These are phyloP conservation scores for Pezicula rhizophila DNA, from an alignment of 2,329 filamentous ascomycete genomes.

Conservation along the genomic window DNA sequence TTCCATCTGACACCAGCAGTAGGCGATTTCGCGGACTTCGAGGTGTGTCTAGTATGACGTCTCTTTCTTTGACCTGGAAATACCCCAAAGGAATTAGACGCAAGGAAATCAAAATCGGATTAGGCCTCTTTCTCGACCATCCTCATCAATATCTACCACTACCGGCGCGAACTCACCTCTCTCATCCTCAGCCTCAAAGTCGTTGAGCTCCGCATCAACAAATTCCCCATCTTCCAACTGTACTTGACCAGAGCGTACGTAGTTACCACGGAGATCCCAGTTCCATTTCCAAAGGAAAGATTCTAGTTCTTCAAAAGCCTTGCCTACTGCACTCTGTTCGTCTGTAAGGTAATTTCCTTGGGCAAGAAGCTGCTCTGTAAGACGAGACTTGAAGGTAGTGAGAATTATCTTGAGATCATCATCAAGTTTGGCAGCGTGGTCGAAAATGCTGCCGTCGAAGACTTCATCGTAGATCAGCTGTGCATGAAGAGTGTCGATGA, in stretches of 20 bases:
- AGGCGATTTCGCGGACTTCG: slow-evolving; percentile 7
- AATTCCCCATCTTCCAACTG: slow-evolving; percentile 49
- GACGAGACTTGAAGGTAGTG: slow-evolving; percentile 46
- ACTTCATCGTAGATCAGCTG: slow-evolving; percentile 49
- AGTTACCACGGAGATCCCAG: slow-evolving; percentile 50
- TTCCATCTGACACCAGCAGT: slow-evolving; percentile 7
- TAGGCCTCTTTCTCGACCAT: slow-evolving; percentile 26
- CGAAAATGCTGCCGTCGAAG: slow-evolving; percentile 38
- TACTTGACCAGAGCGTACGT: slow-evolving; percentile 40
- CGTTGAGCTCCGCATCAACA: slow-evolving; percentile 40
- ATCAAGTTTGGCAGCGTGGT: slow-evolving; percentile 24
- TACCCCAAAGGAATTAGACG: slow-evolving; percentile 13
- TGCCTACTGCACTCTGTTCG: slow-evolving; percentile 38
- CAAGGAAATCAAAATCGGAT: slow-evolving; percentile 19
- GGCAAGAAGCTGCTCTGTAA: slow-evolving; percentile 40
- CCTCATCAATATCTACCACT: slow-evolving; percentile 27
- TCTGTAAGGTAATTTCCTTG: slow-evolving; percentile 29
- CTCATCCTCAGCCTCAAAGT: slow-evolving; percentile 47
- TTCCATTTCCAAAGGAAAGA: slow-evolving; percentile 40
- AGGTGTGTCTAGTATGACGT: slow-evolving; percentile 9
- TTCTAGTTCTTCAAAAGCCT: slow-evolving; percentile 44
- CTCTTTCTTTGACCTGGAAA: slow-evolving; percentile 14
- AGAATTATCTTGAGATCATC: slow-evolving; percentile 40
- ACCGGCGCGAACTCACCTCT: slow-evolving; percentile 28
- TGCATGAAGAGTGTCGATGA: slow-evolving; percentile 45